A percentile compares a stretch with the other conserved stretches of the same genome.
phyloP scores from a whole-genome alignment of 1,284 basidiomycete genomes.

The Leccinum colubrinum region DNA sequence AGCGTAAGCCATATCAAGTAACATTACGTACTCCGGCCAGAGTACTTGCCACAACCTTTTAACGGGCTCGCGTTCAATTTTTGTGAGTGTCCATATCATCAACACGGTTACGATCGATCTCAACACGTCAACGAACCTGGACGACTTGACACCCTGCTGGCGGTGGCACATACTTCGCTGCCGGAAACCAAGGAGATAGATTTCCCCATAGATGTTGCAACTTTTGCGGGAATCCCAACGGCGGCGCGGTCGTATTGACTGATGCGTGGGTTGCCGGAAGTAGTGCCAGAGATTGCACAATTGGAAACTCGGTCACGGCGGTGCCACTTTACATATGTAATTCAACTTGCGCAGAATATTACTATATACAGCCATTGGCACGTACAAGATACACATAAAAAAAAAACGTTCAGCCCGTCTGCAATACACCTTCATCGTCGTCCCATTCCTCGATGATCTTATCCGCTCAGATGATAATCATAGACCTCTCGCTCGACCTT shows the following conservation, averaged over 20 bases:
- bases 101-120: neutral
- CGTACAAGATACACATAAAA: too few relatives aligned
- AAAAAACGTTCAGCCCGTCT: too few relatives aligned
- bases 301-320: too few relatives aligned
- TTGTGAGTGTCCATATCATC: neutral
- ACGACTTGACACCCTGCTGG: neutral
- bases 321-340: too few relatives aligned
- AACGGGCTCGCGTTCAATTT: too few relatives aligned
- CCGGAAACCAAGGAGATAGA: neutral
- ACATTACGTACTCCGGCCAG: too few relatives aligned
- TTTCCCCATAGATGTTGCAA: neutral
- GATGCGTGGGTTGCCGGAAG: neutral
- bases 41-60: too few relatives aligned
- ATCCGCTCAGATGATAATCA: conserved; percentile 75
- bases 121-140: neutral
- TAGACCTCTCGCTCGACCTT: conserved; percentile 72
- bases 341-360: too few relatives aligned
- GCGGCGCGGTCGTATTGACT: neutral
- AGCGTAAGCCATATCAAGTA: too few relatives aligned
- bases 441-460: too few relatives aligned
- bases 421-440: too few relatives aligned
- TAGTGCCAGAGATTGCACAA: neutral
- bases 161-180: neutral
- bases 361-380: too few relatives aligned
- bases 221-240: neutral